phyloP scores from a whole-genome alignment of 2,329 filamentous ascomycete species.

The Trichoderma sp. region DNA sequence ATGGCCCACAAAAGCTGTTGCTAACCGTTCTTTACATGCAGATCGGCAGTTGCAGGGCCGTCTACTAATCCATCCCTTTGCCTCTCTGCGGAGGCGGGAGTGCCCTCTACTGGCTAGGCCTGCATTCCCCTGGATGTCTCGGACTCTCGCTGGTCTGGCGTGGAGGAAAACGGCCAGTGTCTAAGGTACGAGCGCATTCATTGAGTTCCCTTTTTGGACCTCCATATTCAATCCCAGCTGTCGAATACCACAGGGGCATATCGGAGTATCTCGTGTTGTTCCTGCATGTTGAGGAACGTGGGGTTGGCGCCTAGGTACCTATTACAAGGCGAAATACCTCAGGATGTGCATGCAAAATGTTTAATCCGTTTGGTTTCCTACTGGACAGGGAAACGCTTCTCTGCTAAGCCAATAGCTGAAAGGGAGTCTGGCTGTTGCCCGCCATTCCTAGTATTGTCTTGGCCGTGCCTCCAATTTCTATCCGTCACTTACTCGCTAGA shows the following conservation, averaged over 20 bases:
- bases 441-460: not conserved
- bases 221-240: not conserved
- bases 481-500: not conserved
- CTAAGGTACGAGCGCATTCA: not conserved
- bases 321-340: not conserved
- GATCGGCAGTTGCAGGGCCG: constrained; percentile 1
- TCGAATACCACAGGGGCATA: not conserved
- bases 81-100: not conserved
- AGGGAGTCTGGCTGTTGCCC: not conserved
- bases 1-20: not conserved
- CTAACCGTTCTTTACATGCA: not conserved
- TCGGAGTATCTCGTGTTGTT: not conserved
- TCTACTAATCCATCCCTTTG: not conserved
- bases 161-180: not conserved
- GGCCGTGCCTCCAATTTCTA: not conserved
- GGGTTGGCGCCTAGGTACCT: not conserved
- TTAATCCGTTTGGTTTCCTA: not conserved
- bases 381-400: not conserved
- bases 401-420: not conserved
- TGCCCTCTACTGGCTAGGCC: not conserved
- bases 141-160: not conserved
- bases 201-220: not conserved
- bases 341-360: not conserved
- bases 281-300: not conserved
- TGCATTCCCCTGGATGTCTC: constrained; percentile 19